phyloP scores from a whole-genome alignment of 495 filamentous ascomycete genomes.

The Physcia stellaris region DNA sequence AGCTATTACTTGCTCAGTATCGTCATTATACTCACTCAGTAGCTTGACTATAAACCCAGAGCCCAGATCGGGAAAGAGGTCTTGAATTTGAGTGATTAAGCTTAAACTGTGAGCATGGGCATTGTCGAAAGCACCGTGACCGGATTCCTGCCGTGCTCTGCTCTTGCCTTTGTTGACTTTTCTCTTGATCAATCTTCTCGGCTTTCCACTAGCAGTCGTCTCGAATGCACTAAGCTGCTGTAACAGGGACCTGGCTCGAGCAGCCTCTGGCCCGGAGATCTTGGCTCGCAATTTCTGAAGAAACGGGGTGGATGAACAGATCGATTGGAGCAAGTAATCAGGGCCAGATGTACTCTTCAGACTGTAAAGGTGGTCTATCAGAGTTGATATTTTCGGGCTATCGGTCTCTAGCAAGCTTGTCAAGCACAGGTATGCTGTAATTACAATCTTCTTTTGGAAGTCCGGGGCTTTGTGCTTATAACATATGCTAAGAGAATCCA shows the following conservation, averaged over 20 bases:
- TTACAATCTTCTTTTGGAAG: conserved; percentile 47
- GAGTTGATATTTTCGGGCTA: conserved; percentile 50
- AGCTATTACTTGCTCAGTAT: conserved; percentile 66
- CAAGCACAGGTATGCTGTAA: conserved; percentile 58
- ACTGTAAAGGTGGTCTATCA: conserved; percentile 71
- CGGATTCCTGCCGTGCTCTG: conserved; percentile 29
- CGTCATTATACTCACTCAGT: conserved; percentile 62
- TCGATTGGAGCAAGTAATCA: conserved; percentile 34
- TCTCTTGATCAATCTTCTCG: conserved; percentile 31
- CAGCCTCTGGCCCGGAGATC: conserved; percentile 22
- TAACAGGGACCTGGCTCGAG: conserved; percentile 45
- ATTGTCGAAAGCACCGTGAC: conserved; percentile 30
- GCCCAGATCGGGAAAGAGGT: conserved; percentile 84
- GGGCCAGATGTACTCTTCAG: conserved; percentile 53
- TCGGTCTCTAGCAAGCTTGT: conserved; percentile 50
- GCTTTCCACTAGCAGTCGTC: conserved; percentile 38
- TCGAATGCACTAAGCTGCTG: conserved; percentile 35
- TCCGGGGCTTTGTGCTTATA: conserved; percentile 45
- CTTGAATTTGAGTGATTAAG: conserved; percentile 74
- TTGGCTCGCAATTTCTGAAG: conserved; percentile 26
- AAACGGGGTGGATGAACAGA: conserved; percentile 47
- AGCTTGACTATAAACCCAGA: conserved; percentile 67
- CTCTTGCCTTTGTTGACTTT: conserved; percentile 58
- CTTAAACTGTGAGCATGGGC: conserved; percentile 72
- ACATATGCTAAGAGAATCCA: conserved; percentile 56